Evolutionary conservation across 352 stramenopile genomes (phyloP), one percentile per base, ranked within the genome.

Genomic region (Globisporangium uncinulatum): DNA sequence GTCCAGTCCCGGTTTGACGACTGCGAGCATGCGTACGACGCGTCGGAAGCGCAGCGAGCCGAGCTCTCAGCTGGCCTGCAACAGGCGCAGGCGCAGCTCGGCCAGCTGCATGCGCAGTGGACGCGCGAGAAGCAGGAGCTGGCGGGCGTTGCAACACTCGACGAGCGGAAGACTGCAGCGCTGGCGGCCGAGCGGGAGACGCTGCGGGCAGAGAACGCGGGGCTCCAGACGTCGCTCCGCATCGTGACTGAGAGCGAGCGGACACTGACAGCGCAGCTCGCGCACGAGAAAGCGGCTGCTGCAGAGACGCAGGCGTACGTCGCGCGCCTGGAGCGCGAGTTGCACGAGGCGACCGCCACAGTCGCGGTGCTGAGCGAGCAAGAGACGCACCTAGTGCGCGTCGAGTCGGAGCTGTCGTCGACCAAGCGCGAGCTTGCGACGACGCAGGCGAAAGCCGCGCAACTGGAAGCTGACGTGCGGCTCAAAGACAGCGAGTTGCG

Each of bases 121-220:
- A 62, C 75, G 3, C 61, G 82, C 39, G 81, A 89, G 62, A 91
- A 88, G 62, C 61, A 71, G 2, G 61, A 79, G 47, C 46, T 88
- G 47, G 19, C 77, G 7, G 21, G 48, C 7, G 67, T 61, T 9
- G 66, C 70, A 5, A 56, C 66, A 3, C 64, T 70, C 31, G 69
- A 86, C 43, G 72, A 75, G 37, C 62, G 66, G 36, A 77, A 74
- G 47, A 57, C 59, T 2, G 42, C 46, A 1, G 57, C 44, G 44
- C 49, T 88, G 0, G 56, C 45, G 4, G 57, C 48, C 4, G 69
- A 88, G 43, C 72, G 60, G 55, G 76, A 83, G 9, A 63, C 57
- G 17, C 54, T 91, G 31, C 70, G 64, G 1, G 69, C 60, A 19
- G 73, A 82, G 20, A 83, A 75, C 17, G 63, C 69, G 13, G 44